These are phyloP conservation scores for Zoysia matrella DNA, from an alignment of 202 grass and related monocot species.

Conservation along the genomic window DNA sequence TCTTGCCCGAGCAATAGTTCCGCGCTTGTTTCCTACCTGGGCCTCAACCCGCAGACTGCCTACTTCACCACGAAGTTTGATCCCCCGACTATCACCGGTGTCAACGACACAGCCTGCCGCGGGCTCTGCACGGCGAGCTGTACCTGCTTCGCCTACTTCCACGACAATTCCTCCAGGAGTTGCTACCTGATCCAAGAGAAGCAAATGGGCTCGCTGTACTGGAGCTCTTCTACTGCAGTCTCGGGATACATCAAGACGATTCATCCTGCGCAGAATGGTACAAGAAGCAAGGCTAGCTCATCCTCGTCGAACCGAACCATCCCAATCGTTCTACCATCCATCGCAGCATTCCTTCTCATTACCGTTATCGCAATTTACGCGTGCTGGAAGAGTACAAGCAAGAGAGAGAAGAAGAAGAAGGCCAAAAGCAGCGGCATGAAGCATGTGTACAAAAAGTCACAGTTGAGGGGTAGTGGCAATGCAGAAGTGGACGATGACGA, in stretches of 20 bases:
- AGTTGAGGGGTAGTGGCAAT: slow-evolving; percentile 13
- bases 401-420: slow-evolving; percentile 29
- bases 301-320: slow-evolving; percentile 40
- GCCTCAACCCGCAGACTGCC: slow-evolving; percentile 38
- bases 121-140: slow-evolving; percentile 71
- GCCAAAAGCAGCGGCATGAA: slow-evolving; percentile 30
- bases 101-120: slow-evolving; percentile 44
- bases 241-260: slow-evolving; percentile 75
- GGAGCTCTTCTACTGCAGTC: slow-evolving; percentile 22
- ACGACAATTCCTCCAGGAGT: slow-evolving; percentile 49
- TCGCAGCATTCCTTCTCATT: slow-evolving; percentile 55
- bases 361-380: slow-evolving; percentile 18
- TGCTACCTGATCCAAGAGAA: slow-evolving; percentile 56
- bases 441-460: slow-evolving; percentile 49
- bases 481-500: slow-evolving; percentile 31
- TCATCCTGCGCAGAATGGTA: background rate
- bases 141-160: slow-evolving; percentile 71
- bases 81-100: slow-evolving; percentile 42
- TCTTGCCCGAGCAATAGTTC: slow-evolving; percentile 37
- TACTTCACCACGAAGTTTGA: slow-evolving; percentile 74
- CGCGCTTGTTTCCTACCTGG: slow-evolving; percentile 48
- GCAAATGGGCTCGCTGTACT: slow-evolving; percentile 69
- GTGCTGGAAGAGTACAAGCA: slow-evolving; percentile 40
- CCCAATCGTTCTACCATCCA: slow-evolving; percentile 58
- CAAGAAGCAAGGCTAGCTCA: background rate